Evolutionary conservation across 768 basidiomycete genomes (phyloP).

Genomic region (Boletus sp.): DNA sequence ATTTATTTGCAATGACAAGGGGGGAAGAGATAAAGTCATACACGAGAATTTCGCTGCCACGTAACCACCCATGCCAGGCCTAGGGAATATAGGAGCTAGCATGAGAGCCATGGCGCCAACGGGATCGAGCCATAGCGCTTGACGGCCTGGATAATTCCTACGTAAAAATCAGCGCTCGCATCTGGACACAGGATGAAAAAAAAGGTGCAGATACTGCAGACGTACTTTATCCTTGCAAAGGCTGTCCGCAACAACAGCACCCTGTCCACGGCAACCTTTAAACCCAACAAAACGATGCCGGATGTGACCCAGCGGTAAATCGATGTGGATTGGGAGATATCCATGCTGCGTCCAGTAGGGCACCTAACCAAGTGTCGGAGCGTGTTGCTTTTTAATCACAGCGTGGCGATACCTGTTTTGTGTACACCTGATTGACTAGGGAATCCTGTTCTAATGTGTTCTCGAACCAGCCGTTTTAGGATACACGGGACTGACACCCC

Average conservation of each 20-base stretch:
- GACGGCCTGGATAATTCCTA: slow-evolving; percentile 21
- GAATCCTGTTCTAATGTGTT: too few species aligned
- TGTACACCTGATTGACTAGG: too few species aligned
- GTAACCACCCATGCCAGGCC: slow-evolving; percentile 33
- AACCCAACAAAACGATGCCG: slow-evolving; percentile 3
- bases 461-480: too few species aligned
- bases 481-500: too few species aligned
- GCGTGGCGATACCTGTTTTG: too few species aligned
- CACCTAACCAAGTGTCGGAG: too few species aligned
- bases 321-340: background rate
- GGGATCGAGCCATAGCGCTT: slow-evolving; percentile 32
- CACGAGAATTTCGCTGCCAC: slow-evolving; percentile 37
- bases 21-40: slow-evolving; percentile 18
- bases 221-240: slow-evolving; percentile 19
- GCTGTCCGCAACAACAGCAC: slow-evolving; percentile 4
- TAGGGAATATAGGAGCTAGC: slow-evolving; percentile 34
- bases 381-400: too few species aligned
- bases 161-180: background rate
- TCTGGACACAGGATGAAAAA: too few species aligned
- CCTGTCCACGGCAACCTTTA: slow-evolving; percentile 8
- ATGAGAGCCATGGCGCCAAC: slow-evolving; percentile 27
- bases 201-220: background rate
- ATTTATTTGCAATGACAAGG: background rate
- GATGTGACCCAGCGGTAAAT: slow-evolving; percentile 7
- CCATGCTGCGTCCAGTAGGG: background rate